Conservation (phyloP, 805 yeast species). For the Citeromyces matritensis region DNA sequence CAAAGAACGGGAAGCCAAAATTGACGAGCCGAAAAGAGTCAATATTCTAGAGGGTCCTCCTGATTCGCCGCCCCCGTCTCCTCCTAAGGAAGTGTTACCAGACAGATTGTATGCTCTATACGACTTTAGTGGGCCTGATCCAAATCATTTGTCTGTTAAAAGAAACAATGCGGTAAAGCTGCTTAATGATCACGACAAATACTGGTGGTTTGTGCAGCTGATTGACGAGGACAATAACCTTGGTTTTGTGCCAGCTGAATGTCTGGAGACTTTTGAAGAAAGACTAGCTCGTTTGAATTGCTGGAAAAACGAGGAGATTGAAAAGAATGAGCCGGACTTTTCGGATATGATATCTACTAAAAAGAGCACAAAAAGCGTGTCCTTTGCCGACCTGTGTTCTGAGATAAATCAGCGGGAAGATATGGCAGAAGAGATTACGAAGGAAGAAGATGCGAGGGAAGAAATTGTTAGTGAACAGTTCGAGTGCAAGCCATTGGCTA, state of each 20-base stretch:
- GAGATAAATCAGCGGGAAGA: too few relatives aligned
- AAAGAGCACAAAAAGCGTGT: slow-evolving; percentile 2
- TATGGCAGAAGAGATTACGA: not conserved
- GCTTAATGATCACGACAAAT: slow-evolving; percentile 78
- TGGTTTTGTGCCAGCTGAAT: slow-evolving; percentile 96
- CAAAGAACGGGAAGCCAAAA: too few relatives aligned
- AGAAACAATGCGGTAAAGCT: slow-evolving; percentile 76
- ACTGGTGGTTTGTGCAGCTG: slow-evolving; percentile 86
- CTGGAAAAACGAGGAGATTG: slow-evolving; percentile 74
- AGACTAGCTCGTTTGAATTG: slow-evolving; percentile 84
- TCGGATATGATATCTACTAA: too few relatives aligned
- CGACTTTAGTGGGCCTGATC: slow-evolving; percentile 84
- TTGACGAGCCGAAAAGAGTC: too few relatives aligned
- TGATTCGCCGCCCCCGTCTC: slow-evolving; percentile 68
- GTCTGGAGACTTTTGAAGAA: slow-evolving; percentile 83
- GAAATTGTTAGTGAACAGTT: slow-evolving; percentile 1
- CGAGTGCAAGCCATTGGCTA: slow-evolving; percentile 1
- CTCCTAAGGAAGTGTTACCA: slow-evolving; percentile 74
- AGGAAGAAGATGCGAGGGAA: slow-evolving; percentile 1
- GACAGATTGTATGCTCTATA: slow-evolving; percentile 73
- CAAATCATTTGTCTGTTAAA: slow-evolving; percentile 69
- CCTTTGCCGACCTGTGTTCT: too few relatives aligned
- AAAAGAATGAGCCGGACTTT: slow-evolving; percentile 15
- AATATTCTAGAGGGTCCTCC: too few relatives aligned
- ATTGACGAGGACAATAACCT: slow-evolving; percentile 33